Conservation (phyloP, 306 rosid species). For the Trifolium repens region DNA sequence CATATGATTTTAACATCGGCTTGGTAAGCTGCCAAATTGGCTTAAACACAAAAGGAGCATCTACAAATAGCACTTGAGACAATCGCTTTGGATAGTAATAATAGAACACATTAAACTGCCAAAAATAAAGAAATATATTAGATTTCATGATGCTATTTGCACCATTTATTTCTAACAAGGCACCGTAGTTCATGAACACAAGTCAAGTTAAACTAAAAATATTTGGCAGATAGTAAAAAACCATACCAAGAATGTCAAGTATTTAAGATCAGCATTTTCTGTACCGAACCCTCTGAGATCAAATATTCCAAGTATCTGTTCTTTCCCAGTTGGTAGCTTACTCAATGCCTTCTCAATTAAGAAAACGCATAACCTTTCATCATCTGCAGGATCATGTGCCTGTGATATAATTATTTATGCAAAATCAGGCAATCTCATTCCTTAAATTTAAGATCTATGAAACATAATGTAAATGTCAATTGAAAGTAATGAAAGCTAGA, state of each 20-base stretch:
- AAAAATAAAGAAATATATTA: slow-evolving; percentile 35
- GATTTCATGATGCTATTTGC: slow-evolving; percentile 11
- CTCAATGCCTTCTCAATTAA: slow-evolving; percentile 81
- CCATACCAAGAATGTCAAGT: slow-evolving; percentile 79
- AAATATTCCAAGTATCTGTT: slow-evolving; percentile 73
- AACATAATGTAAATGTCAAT: neutral
- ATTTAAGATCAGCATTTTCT: slow-evolving; percentile 77
- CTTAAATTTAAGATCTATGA: slow-evolving; percentile 21
- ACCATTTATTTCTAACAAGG: slow-evolving; percentile 24
- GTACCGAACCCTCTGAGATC: slow-evolving; percentile 82
- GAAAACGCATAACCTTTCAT: slow-evolving; percentile 80
- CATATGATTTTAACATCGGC: slow-evolving; percentile 81
- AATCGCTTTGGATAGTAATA: slow-evolving; percentile 83
- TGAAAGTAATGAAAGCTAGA: slow-evolving; percentile 31
- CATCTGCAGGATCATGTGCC: slow-evolving; percentile 68
- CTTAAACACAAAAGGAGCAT: slow-evolving; percentile 83
- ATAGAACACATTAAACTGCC: slow-evolving; percentile 91
- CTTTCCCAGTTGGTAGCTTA: slow-evolving; percentile 73
- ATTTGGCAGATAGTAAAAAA: slow-evolving; percentile 28
- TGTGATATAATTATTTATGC: slow-evolving; percentile 43
- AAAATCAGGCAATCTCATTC: slow-evolving; percentile 31
- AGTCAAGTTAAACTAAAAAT: slow-evolving; percentile 11
- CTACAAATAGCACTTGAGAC: slow-evolving; percentile 84
- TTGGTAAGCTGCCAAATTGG: slow-evolving; percentile 87
- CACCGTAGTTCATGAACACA: slow-evolving; percentile 25